Evolutionary conservation across 345 rosid species (phyloP), one percentile per base, ranked within the genome.

Genomic region (Raphanus sativus): DNA sequence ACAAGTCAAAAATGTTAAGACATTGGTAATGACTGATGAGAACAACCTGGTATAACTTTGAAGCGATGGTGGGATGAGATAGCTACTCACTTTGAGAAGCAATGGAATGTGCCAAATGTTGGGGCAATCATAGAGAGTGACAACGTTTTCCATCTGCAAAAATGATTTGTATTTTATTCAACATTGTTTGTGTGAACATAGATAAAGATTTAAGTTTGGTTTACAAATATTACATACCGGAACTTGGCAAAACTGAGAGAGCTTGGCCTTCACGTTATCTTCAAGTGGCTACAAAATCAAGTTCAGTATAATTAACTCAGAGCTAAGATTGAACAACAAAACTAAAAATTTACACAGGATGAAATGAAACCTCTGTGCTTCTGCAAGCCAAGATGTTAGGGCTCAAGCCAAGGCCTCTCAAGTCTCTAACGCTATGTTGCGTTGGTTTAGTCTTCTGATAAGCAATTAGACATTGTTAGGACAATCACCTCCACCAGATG

Each of bases 81-180:
- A 79, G 67, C 50, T 34, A 73, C 93, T 82, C 82, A 96, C 99
- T 79, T 86, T 87, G 33, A 96, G 83, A 76, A 96, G 90, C 80
- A 90, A 81, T 65, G 99, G 99, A 77, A 96, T 83, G 66, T 96
- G 94, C 99, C 99, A 96, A 75, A 96, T 96, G 83, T 96, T 96
- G 65, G 98, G 83, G 67, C 94, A 96, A 75, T 96, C 99, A 54
- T 88, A 86, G 66, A 96, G 87, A 77, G 97, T 87, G 82, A 96
- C 62, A 36, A 96, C 83, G 56, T 90, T 87, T 81, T 90, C 91
- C 68, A 75, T 88, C 99, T 96, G 86, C 9, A 84, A 82, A 84
- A 82, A 78, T 59, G 67, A 30, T 26, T 15, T n/a, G 7, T 28
- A 40, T 56, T 4, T 56, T 67, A 38, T 48, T 12, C 2, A 71